Base-by-base conservation (phyloP, 2,329 filamentous ascomycete genomes). In the Aspergillus niger region DNA sequence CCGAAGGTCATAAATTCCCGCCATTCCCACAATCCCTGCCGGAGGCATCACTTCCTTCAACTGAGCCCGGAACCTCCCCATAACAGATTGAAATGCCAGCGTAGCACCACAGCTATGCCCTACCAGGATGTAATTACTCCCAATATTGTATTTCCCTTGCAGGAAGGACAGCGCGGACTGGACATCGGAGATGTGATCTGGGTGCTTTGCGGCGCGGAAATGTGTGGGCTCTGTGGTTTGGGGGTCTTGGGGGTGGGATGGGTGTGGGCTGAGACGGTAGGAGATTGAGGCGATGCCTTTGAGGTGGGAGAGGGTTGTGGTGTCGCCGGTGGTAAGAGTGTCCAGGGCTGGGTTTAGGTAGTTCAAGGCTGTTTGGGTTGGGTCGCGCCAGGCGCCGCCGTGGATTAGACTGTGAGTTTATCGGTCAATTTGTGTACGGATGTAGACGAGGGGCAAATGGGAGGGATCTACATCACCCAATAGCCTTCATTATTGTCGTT, bases 311-410 rank as follows among this genome's bases (percentile, higher is more conserved):
- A 49, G 38, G 20, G 50, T 52, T 39, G 54, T 60, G 6, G 17
- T 51, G 26, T 49, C 39, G 63, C 59, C 64, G 20, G 63, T 63
- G 26, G 74, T 71, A 10, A 80, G 71, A 44, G 70, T 62, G 1
- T 70, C 67, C 32, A 75, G 66, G 2, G 79, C 73, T 4, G 72
- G 70, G 8, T 71, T 62, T 62, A 65, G 59, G 55, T 82, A 77
- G 1, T 71, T 70, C 7, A 64, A 57, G 3, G 76, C 69, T 11
- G 74, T 76, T 39, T 79, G 70, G 10, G 66, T 69, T 53, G 80
- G 79, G 62, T 82, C 80, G 47, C 80, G 76, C 76, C 80, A 82
- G 65, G 79, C 81, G 57, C 80, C 80, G 47, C 80, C 80, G 65
- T 82, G 80, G 60, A 82, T 79, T 41, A n/a, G 17, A 26, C 15